Percentiles rank a stretch among this genome's conserved stretches.
Conservation (phyloP, 805 yeast species). For the Starmerella geochares region DNA sequence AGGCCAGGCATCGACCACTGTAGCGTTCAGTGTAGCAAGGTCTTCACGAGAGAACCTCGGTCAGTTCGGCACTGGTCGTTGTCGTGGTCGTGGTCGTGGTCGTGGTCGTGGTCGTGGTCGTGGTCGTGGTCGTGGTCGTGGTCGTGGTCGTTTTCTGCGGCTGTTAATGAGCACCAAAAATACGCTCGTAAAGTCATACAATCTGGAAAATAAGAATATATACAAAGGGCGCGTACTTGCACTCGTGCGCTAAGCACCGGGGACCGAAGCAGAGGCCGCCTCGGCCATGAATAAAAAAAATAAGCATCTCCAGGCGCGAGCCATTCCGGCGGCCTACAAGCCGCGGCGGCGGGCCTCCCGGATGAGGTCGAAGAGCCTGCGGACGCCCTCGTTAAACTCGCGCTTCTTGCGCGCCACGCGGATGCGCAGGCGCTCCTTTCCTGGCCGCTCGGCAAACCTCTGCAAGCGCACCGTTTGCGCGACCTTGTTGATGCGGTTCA, state of each 20-base stretch:
- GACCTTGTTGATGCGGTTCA: slow-evolving; percentile 28
- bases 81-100: no score
- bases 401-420: slow-evolving; percentile 29
- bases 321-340: slow-evolving; percentile 1
- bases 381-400: slow-evolving; percentile 30
- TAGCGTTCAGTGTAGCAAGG: no score
- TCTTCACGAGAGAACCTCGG: no score
- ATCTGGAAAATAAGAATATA: background rate
- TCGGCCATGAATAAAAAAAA: background rate
- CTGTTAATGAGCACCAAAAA: no score
- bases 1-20: no score
- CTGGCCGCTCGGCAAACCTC: slow-evolving; percentile 31
- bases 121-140: no score
- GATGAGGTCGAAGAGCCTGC: slow-evolving; percentile 30
- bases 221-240: background rate
- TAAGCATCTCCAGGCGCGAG: background rate
- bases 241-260: background rate
- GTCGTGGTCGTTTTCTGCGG: no score
- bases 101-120: no score
- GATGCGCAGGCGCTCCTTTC: slow-evolving; percentile 29
- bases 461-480: slow-evolving; percentile 27
- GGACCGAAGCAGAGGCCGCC: background rate
- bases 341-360: slow-evolving; percentile 28
- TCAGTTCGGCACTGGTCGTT: no score
- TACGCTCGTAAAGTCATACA: background rate